phyloP scores from a whole-genome alignment of 306 rosid genomes.

The Boehmeria nivea region DNA sequence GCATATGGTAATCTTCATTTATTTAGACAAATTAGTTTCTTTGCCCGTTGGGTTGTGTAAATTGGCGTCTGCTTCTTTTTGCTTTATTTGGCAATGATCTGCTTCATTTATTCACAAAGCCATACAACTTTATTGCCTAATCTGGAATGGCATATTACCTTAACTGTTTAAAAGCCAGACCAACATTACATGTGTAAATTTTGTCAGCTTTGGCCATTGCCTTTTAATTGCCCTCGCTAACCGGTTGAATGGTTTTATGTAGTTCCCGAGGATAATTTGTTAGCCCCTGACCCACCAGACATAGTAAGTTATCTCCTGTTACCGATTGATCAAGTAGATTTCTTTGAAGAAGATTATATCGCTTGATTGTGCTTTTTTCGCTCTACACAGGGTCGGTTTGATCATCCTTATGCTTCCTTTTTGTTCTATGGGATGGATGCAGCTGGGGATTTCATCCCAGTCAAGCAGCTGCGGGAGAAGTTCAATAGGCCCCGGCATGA shows the following conservation, averaged over 20 bases:
- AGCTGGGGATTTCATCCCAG: slow-evolving; percentile 89
- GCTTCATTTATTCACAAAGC: slow-evolving; percentile 6
- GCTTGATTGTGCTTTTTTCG: slow-evolving; percentile 10
- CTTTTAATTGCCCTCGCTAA: slow-evolving; percentile 1
- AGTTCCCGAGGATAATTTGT: slow-evolving; percentile 91
- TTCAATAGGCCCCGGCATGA: slow-evolving; percentile 73
- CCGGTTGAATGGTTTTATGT: slow-evolving; percentile 26
- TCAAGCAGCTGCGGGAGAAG: slow-evolving; percentile 86
- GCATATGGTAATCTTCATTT: slow-evolving; percentile 65
- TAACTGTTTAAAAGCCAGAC: too few relatives aligned
- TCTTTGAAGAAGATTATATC: not conserved
- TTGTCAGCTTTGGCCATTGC: slow-evolving; percentile 10
- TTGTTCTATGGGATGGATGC: slow-evolving; percentile 85
- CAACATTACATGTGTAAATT: slow-evolving; percentile 5
- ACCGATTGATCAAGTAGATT: not conserved
- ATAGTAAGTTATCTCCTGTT: slow-evolving; percentile 46
- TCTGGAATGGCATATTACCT: too few relatives aligned
- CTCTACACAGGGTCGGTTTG: slow-evolving; percentile 59
- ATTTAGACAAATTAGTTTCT: slow-evolving; percentile 16
- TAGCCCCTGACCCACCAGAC: slow-evolving; percentile 59
- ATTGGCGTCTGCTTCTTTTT: not conserved
- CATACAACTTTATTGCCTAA: too few relatives aligned
- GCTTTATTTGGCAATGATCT: not conserved
- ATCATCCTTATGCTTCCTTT: slow-evolving; percentile 83
- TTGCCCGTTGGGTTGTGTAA: not conserved